Base-by-base conservation (phyloP, 176 grass and related monocot species). In the Cymbopogon citratus region DNA sequence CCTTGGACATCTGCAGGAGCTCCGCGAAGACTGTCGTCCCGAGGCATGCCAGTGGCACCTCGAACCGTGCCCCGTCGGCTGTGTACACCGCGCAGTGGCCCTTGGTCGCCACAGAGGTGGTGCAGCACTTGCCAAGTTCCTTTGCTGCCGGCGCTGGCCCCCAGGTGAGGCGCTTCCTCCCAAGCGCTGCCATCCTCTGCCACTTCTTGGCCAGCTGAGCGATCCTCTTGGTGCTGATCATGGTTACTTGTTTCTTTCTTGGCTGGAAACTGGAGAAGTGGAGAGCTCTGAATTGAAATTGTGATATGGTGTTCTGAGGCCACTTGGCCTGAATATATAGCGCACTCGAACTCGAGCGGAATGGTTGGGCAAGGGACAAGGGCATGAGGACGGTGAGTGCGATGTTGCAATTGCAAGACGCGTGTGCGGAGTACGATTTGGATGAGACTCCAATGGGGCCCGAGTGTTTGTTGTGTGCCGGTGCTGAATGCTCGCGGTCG, bases 1-100 rank as follows among this genome's bases (percentile, higher is more conserved):
- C 78, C 21, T 69, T 45, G 0, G 85, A 75, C 46, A 87, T 77
- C 23, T 29, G 31, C 12, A 87, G 66, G 72, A 87, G 66, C 86
- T 87, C 85, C 12, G 0, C 0, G 7, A 87, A 87, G 12, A 82
- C 67, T 4, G 26, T 21, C 0, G 26, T 87, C 49, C 80, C 66
- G 2, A 97, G 90, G 48, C 80, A 89, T 10, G 11, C 33, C 51
- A 97, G 12, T 0, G 88, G 88, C 52, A 89, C 87, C 91, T 89
- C 83, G 19, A 97, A 93, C n/a, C 87, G 69, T 18, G 52, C 78
- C 13, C 78, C 61, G 0, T 97, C 81, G 1, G 38, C 46, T 3
- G 73, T 87, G 73, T 93, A 97, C 64, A 97, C n/a, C 6, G 18
- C 5, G 9, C 74, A 80, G 39, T 90, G 91, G 21, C 87, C 66